Percentiles rank a stretch among this genome's conserved stretches.
Evolutionary conservation across 2,329 filamentous ascomycete species (phyloP).

Genomic region (Akanthomyces muscarius): DNA sequence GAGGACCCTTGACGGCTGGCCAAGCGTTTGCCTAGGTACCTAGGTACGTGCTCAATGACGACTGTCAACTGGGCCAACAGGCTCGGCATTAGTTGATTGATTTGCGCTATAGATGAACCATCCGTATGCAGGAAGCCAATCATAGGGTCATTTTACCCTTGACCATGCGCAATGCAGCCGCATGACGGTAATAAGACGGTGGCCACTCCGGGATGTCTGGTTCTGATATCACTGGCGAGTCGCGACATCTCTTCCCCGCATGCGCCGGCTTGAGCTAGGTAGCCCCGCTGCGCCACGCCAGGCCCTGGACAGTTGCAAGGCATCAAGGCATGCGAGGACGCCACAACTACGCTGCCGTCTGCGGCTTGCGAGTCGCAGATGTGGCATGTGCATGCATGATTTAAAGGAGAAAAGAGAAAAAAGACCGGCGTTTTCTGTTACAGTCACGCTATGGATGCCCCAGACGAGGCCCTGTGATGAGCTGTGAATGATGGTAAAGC

Average conservation of each 20-base stretch:
- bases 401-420: not conserved
- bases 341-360: not conserved
- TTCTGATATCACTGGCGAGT: not conserved
- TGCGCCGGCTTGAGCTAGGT: not conserved
- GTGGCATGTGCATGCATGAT: not conserved
- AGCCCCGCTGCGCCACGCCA: not conserved
- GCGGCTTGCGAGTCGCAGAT: not conserved
- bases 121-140: not conserved
- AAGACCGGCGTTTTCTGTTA: too few species aligned
- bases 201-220: not conserved
- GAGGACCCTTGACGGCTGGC: not conserved
- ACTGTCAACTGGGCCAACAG: not conserved
- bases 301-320: not conserved
- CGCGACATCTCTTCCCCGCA: slow-evolving; percentile 1
- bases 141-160: not conserved
- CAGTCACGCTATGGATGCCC: too few species aligned
- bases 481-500: too few species aligned
- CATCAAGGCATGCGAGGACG: not conserved
- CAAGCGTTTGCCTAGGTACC: not conserved
- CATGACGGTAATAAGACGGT: slow-evolving; percentile 3
- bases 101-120: not conserved
- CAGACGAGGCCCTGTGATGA: too few species aligned
- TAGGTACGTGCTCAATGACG: not conserved
- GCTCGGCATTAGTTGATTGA: not conserved
- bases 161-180: not conserved